Conservation (phyloP, 257 asterid species). For the Salvia hispanica region DNA sequence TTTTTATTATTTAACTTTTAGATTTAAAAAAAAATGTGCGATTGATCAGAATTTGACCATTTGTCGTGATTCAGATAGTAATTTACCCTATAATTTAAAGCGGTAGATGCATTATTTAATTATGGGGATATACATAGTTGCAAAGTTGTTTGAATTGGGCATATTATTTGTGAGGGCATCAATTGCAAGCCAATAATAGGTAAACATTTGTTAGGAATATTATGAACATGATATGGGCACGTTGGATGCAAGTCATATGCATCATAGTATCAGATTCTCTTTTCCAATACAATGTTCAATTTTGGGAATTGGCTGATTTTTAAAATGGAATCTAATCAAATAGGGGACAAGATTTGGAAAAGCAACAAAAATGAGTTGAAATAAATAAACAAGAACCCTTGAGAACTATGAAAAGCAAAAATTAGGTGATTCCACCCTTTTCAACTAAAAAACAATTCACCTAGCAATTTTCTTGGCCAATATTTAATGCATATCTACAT, state of each 20-base stretch:
- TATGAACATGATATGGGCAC: slow-evolving; percentile 13
- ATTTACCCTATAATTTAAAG: neutral
- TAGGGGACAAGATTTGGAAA: neutral
- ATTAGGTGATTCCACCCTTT: slow-evolving; percentile 35
- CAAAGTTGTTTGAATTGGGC: neutral
- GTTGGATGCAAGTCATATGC: slow-evolving; percentile 8
- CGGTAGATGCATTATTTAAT: neutral
- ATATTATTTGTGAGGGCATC: neutral
- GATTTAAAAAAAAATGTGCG: too few relatives aligned
- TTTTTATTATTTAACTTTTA: too few relatives aligned
- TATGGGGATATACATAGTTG: neutral
- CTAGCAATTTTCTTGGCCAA: slow-evolving; percentile 29
- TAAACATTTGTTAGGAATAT: slow-evolving; percentile 29
- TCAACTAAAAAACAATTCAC: slow-evolving; percentile 27
- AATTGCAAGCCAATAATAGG: slow-evolving; percentile 12
- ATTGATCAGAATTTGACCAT: too few relatives aligned
- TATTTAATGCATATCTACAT: slow-evolving; percentile 8
- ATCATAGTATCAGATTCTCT: slow-evolving; percentile 38
- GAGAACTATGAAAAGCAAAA: slow-evolving; percentile 29
- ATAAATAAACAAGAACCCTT: neutral
- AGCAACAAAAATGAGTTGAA: neutral
- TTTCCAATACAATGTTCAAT: slow-evolving; percentile 14
- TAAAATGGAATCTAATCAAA: slow-evolving; percentile 39
- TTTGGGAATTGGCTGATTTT: slow-evolving; percentile 24
- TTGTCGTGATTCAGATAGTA: neutral